These are phyloP conservation scores for Trichoderma simmonsii DNA, from an alignment of 2,329 filamentous ascomycete species.

Conservation along the genomic window DNA sequence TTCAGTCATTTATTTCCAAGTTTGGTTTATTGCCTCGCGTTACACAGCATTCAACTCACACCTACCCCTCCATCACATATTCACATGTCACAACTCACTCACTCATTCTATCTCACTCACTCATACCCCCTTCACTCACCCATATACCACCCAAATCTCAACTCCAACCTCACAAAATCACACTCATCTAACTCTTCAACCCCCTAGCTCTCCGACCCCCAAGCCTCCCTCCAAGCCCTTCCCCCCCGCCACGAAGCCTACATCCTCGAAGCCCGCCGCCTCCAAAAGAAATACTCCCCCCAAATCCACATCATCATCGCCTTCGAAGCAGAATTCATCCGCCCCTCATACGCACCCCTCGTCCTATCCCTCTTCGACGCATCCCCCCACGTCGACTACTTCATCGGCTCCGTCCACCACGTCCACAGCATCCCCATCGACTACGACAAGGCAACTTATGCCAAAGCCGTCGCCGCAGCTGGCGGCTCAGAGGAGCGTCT, in stretches of 20 bases:
- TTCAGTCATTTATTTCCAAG: not conserved
- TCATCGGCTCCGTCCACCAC: conserved; percentile 91
- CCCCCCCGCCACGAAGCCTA: conserved; percentile 65
- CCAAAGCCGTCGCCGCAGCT: conserved; percentile 38
- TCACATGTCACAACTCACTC: not conserved
- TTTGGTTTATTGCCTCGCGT: not conserved
- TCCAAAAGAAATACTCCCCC: conserved; percentile 66
- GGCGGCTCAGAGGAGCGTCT: conserved; percentile 64
- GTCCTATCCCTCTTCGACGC: conserved; percentile 62
- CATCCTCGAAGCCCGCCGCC: conserved; percentile 68
- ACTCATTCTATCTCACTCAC: not conserved
- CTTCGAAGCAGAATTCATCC: conserved; percentile 93
- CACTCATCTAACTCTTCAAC: not conserved
- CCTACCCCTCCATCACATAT: not conserved
- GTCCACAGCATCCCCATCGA: conserved; percentile 85
- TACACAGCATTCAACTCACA: conserved; percentile 22
- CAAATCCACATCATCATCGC: conserved; percentile 80
- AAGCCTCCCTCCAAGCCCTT: conserved; percentile 47
- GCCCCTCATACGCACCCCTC: conserved; percentile 56
- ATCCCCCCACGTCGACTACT: conserved; percentile 74
- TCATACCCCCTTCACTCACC: not conserved
- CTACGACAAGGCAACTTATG: conserved; percentile 69
- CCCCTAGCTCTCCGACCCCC: conserved; percentile 39
- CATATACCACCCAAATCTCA: not conserved
- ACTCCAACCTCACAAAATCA: not conserved